phyloP scores from a whole-genome alignment of 2,329 filamentous ascomycete species.

The Botryotinia globosa region DNA sequence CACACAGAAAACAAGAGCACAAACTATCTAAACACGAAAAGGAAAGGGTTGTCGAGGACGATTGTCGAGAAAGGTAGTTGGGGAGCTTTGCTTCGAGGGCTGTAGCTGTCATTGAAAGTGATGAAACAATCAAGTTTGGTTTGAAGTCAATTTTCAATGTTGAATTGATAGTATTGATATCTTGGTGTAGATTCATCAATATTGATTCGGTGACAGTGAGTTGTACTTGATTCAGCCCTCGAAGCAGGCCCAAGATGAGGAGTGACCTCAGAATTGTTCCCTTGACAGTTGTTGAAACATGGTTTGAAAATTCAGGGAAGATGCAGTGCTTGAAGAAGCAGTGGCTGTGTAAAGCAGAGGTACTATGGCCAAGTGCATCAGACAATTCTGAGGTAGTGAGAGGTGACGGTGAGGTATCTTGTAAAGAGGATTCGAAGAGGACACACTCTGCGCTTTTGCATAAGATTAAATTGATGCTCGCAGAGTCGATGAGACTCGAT shows the following conservation, averaged over 20 bases:
- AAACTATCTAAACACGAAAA: background rate
- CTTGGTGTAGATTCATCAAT: background rate
- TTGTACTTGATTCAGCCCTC: background rate
- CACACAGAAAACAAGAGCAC: background rate
- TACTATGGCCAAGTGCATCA: background rate
- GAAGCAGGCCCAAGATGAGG: background rate
- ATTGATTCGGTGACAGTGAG: background rate
- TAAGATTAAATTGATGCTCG: background rate
- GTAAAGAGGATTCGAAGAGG: background rate
- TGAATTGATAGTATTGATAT: background rate
- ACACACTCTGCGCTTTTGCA: background rate
- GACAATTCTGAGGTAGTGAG: background rate
- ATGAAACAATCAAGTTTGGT: background rate
- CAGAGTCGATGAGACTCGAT: background rate
- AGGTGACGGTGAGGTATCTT: background rate
- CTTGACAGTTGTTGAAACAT: background rate
- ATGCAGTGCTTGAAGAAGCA: background rate
- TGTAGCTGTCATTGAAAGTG: background rate
- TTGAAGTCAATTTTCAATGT: background rate
- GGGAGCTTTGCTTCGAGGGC: background rate
- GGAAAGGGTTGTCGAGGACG: background rate
- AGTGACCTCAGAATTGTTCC: background rate
- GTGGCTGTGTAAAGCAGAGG: background rate
- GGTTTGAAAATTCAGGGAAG: background rate
- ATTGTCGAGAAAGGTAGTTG: background rate